Evolutionary conservation across 2,329 filamentous ascomycete species (phyloP).

Genomic region (Colletotrichum lupini): DNA sequence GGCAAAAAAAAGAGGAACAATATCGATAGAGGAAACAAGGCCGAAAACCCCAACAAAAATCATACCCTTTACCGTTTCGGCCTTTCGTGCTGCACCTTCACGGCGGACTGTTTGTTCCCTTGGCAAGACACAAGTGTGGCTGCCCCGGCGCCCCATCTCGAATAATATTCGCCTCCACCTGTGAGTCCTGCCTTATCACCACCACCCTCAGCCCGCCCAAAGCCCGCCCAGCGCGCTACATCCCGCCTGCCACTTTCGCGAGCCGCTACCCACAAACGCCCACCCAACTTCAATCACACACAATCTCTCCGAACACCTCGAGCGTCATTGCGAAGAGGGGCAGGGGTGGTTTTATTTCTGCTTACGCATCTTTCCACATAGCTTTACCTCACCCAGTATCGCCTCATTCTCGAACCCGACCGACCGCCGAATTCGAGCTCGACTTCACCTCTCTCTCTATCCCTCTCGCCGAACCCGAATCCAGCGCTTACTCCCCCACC

Average conservation of each 20-base stretch:
- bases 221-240: constrained; percentile 33
- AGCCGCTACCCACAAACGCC: constrained; percentile 33
- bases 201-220: constrained; percentile 7
- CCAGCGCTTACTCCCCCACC: constrained; percentile 22
- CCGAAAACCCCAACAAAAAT: background rate
- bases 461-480: constrained; percentile 18
- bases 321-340: constrained; percentile 2
- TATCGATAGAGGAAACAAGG: background rate
- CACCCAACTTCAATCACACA: constrained; percentile 6
- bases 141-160: constrained; percentile 31
- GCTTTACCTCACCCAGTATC: constrained; percentile 6
- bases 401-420: constrained; percentile 20
- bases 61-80: background rate
- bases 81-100: background rate
- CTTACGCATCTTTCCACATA: constrained; percentile 13
- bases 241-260: constrained; percentile 33
- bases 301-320: background rate
- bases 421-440: constrained; percentile 16
- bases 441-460: constrained; percentile 1
- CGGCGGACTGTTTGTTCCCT: constrained; percentile 11
- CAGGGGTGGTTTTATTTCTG: constrained; percentile 3
- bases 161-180: constrained; percentile 35
- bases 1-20: background rate
- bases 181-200: constrained; percentile 34
- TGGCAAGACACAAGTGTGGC: constrained; percentile 23